Evolutionary conservation across 2,329 filamentous ascomycete species (phyloP), one percentile per base, ranked within the genome.

Genomic region (Thelonectria rubi): DNA sequence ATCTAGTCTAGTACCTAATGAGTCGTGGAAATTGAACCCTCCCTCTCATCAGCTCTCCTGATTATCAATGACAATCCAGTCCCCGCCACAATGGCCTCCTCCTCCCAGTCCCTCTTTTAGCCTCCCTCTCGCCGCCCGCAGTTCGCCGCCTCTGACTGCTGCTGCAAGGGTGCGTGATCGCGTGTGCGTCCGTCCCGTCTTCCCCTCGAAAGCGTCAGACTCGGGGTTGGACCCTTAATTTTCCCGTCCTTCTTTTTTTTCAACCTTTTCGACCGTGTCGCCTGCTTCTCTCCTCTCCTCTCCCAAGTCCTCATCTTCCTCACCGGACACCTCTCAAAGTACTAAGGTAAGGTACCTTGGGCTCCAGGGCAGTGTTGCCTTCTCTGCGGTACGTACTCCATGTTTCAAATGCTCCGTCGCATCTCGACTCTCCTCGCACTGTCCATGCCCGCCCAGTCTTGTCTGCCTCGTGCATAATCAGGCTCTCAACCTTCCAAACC

Each of bases 391-490:
- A 49, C 45, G 60, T 59, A 58, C 59, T 30, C 12, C 55, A 24
- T 30, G 17, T 55, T 37, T 39, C 40, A 14, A 26, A 18, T 50
- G 55, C 55, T 59, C 43, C n/a, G 55, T 40, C 40, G 26, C 42
- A 55, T 51, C 60, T 62, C 40, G 46, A 46, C 58, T 30, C 32
- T 42, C 40, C 20, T 24, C 15, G 34, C 34, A 57, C 51, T 54
- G 62, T 59, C 52, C 62, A 62, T 51, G 60, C 55, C 48, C 42
- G 37, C 47, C 55, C 47, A 34, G 55, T 15, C 20, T 26, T 4
- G 11, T 17, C 49, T 61, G 52, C 52, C 48, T 66, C 61, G 66
- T 71, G 68, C 69, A 70, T 65, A 65, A 65, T 64, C 47, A 49
- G 55, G 59, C 58, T 63, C 48, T 54, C 65, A 68, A 72, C 40